Evolutionary conservation across 352 stramenopile species (phyloP).

Genomic region (Phytophthora foliorum): DNA sequence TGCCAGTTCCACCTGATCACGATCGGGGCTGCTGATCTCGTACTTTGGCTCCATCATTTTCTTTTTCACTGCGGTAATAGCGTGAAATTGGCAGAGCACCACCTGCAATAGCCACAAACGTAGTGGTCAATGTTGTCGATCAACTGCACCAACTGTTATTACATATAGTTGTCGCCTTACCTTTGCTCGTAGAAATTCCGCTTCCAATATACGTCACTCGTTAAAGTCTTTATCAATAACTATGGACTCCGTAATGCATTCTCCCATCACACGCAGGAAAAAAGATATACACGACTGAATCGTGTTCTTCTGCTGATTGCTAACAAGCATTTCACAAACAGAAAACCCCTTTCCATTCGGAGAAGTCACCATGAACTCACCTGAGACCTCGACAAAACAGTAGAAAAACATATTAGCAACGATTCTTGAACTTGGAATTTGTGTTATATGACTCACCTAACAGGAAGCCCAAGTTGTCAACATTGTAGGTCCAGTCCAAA

Average conservation of each 20-base stretch:
- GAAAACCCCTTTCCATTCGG: constrained; percentile 12
- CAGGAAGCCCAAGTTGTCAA: constrained; percentile 10
- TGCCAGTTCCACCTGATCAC: neutral
- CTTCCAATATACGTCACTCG: constrained; percentile 10
- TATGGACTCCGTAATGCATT: neutral
- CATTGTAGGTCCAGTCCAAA: constrained; percentile 13
- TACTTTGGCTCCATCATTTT: constrained; percentile 8
- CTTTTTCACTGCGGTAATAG: constrained; percentile 7
- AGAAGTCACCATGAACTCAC: constrained; percentile 16
- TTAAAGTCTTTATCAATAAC: constrained; percentile 6
- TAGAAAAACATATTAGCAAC: no score
- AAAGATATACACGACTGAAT: neutral
- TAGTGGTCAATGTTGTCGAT: no score
- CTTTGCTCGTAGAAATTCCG: no score
- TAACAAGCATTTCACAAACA: constrained; percentile 12
- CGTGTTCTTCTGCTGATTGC: neutral
- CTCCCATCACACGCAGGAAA: neutral
- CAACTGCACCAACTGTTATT: no score
- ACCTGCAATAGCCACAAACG: no score
- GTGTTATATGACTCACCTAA: constrained; percentile 8
- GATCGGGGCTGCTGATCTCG: neutral
- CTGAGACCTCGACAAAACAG: no score
- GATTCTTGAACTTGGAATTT: no score
- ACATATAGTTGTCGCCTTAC: no score
- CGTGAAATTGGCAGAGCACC: constrained; percentile 15